Evolutionary conservation across 2,329 filamentous ascomycete genomes (phyloP), one percentile per base, ranked within the genome.

Genomic region (Ascocoryne sarcoides): DNA sequence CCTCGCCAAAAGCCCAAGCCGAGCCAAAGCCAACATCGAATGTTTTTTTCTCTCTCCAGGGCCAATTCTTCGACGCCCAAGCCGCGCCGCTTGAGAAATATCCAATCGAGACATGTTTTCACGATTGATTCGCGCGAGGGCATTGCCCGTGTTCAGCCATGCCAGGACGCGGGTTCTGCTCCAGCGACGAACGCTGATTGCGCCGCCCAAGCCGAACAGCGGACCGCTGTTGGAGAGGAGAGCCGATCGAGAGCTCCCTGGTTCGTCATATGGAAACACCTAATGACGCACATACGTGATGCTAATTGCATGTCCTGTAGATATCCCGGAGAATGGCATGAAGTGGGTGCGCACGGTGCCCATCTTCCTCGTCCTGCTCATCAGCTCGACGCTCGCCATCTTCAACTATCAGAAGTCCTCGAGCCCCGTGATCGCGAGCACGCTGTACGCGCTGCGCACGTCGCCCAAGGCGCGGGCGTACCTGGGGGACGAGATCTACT

Each of bases 341-440:
- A 70, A 71, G 52, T 89, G 84, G 83, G 60, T 71, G 40, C 75
- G 75, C 53, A 87, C 86, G 1, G 64, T 95, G 23, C 90, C 90
- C 39, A 67, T 94, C 60, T 96, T 96, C 72, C 60, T 82, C 39
- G 63, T 75, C 48, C 68, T 86, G 48, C 77, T 95, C 53, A 74
- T 76, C 36, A 70, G 73, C 40, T 82, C 81, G 51, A 80, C 81
- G 50, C 67, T 93, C 45, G 86, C 83, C 52, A 95, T 98, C 64
- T 96, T 98, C 82, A 98, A 98, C 74, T 96, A 98, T 75, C 90
- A 98, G 63, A 95, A 95, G 64, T 78, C 81, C 42, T 87, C 84
- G n/a, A 87, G 80, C 18, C 84, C 84, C 40, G 76, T 90, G 20
- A 84, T 95, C n/a, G 79, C 79, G 40, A 86, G 84, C 40, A 92